These are phyloP conservation scores for Ophiostoma angusticollis DNA, from an alignment of 2,329 filamentous ascomycete species.

Conservation along the genomic window DNA sequence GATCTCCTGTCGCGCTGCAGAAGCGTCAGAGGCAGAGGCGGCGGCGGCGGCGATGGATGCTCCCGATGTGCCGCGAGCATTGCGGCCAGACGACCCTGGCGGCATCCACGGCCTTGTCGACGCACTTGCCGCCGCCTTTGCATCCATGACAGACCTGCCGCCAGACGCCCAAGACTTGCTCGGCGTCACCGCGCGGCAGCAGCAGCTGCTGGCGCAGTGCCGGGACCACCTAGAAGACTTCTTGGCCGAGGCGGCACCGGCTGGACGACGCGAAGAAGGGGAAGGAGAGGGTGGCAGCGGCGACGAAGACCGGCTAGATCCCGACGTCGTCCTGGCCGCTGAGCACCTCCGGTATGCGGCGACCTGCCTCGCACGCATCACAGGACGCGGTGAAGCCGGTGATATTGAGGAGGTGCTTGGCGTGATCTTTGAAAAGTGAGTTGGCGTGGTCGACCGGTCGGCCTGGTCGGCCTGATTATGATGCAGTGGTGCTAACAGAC, in stretches of 20 bases:
- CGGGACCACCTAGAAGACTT: conserved; percentile 61
- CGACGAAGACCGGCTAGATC: conserved; percentile 32
- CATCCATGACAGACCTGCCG: conserved; percentile 55
- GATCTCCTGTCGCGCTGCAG: conserved; percentile 9
- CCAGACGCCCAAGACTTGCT: conserved; percentile 69
- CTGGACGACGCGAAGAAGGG: conserved; percentile 21
- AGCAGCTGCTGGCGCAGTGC: conserved; percentile 65
- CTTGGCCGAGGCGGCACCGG: conserved; percentile 36
- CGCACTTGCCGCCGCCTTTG: conserved; percentile 59
- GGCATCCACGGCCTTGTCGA: conserved; percentile 57
- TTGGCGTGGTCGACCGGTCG: too few relatives aligned
- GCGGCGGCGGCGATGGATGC: neutral
- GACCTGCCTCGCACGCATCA: conserved; percentile 71
- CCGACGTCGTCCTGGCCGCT: conserved; percentile 81
- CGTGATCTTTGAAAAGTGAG: conserved; percentile 94
- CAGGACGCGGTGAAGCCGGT: conserved; percentile 68
- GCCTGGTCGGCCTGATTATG: too few relatives aligned
- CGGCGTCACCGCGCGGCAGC: conserved; percentile 82
- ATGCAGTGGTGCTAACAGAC: conserved; percentile 2
- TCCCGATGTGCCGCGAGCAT: neutral
- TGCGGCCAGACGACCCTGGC: conserved; percentile 28
- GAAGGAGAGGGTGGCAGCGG: conserved; percentile 12
- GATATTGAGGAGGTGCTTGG: conserved; percentile 94
- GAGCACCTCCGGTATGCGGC: conserved; percentile 78
- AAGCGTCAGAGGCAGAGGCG: conserved; percentile 1